These are phyloP conservation scores for Eremothecium gossypii DNA, from an alignment of 1,139 yeast genomes.

Conservation along the genomic window DNA sequence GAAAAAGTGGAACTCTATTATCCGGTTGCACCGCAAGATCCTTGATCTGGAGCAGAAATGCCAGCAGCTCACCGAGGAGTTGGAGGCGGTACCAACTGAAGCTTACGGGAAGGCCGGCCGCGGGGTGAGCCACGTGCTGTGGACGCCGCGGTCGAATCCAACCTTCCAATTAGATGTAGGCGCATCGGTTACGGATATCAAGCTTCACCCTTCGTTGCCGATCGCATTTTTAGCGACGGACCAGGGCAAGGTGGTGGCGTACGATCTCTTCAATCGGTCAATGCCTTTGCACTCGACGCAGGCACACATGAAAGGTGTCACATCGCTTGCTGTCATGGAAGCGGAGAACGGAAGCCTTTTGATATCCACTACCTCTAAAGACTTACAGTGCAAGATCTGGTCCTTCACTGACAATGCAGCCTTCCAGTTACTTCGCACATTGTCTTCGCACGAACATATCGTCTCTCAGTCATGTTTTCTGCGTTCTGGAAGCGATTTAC, in stretches of 20 bases:
- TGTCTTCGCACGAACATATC: slow-evolving; percentile 88
- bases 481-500: slow-evolving; percentile 10
- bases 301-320: slow-evolving; percentile 73
- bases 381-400: slow-evolving; percentile 66
- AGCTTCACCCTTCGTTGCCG: slow-evolving; percentile 68
- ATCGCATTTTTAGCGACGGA: slow-evolving; percentile 58
- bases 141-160: slow-evolving; percentile 50
- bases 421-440: slow-evolving; percentile 50
- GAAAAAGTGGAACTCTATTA: slow-evolving; percentile 83
- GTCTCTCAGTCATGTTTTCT: slow-evolving; percentile 54
- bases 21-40: slow-evolving; percentile 67
- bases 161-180: slow-evolving; percentile 21
- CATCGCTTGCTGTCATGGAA: slow-evolving; percentile 42
- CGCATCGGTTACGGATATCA: slow-evolving; percentile 52
- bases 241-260: slow-evolving; percentile 65
- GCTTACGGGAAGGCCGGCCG: neutral
- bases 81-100: slow-evolving; percentile 1
- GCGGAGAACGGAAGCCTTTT: slow-evolving; percentile 4
- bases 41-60: slow-evolving; percentile 41
- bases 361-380: slow-evolving; percentile 31
- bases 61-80: slow-evolving; percentile 11
- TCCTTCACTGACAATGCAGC: slow-evolving; percentile 37
- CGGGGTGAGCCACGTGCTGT: slow-evolving; percentile 30
- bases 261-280: slow-evolving; percentile 60
- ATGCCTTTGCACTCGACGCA: slow-evolving; percentile 60